Base-by-base conservation (phyloP, 208 protist species). In the Phytomonas serpens region DNA sequence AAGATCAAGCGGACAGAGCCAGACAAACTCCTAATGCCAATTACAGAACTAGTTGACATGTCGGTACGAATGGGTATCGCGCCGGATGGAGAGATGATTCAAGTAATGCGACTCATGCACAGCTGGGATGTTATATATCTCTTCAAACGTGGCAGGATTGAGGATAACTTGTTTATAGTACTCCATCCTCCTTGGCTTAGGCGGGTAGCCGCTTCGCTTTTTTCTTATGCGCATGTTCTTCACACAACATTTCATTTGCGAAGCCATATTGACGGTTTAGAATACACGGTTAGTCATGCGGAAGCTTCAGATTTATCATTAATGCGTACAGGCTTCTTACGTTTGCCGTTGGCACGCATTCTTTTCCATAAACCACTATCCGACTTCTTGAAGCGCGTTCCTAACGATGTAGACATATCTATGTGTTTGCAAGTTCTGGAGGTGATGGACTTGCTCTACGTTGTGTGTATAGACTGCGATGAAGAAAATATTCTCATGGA, bases 71-170 rank as follows among this genome's bases (percentile, higher is more conserved):
- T 88, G 31, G 92, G 87, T 47, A 81, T 96, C 32, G 85, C 89
- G 67, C 88, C 85, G 4, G 87, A 94, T 71, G 68, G 2, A 19
- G 89, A 93, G 74, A 73, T 94, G 73, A 72, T 92, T 67, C 85
- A 93, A 76, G 79, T 82, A 36, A 82, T 89, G 38, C 79, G 81
- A 27, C 85, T 96, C 63, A 84, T 96, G 81, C 89, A 96, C 74
- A 86, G 77, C 70, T 94, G 88, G 87, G 84, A 96, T 67, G 76
- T 91, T n/a, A 81, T 96, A 42, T 96, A 93, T 76, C 66, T 94
- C 33, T 82, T 93, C 74, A 84, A 93, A 67, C 77, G 69, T 31
- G 64, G 85, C 68, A 80, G 80, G 37, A 74, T 96, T 33, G 79
- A 84, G 67, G 84, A 85, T 38, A 93, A 94, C 74, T 37, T 71